Evolutionary conservation across 1,284 basidiomycete species (phyloP).

Genomic region (Boletus calvinii): DNA sequence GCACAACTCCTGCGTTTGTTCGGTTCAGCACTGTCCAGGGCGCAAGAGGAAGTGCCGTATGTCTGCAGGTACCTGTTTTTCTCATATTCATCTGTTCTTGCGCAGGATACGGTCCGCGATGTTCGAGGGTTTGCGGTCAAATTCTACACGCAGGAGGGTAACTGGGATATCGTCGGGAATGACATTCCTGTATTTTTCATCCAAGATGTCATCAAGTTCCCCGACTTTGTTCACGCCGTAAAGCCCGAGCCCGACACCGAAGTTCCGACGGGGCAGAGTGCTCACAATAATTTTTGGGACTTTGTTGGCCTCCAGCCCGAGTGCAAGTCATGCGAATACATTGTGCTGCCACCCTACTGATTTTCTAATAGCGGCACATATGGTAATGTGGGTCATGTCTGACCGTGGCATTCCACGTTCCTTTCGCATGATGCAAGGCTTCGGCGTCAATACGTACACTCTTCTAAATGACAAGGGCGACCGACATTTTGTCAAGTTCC

Average conservation of each 20-base stretch:
- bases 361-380: slow-evolving; percentile 56
- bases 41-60: slow-evolving; percentile 66
- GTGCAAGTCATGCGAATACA: slow-evolving; percentile 37
- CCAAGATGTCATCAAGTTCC: slow-evolving; percentile 81
- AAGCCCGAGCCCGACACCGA: slow-evolving; percentile 82
- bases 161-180: slow-evolving; percentile 83
- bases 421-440: slow-evolving; percentile 85
- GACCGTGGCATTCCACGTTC: slow-evolving; percentile 81
- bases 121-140: slow-evolving; percentile 82
- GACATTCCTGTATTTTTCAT: slow-evolving; percentile 85
- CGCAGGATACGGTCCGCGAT: slow-evolving; percentile 75
- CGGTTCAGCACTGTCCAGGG: slow-evolving; percentile 85
- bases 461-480: slow-evolving; percentile 66
- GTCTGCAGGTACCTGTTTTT: slow-evolving; percentile 2
- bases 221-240: slow-evolving; percentile 78
- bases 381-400: slow-evolving; percentile 83
- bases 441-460: slow-evolving; percentile 81
- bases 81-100: background rate
- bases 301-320: slow-evolving; percentile 66
- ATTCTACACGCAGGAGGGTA: slow-evolving; percentile 78
- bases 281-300: slow-evolving; percentile 88
- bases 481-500: slow-evolving; percentile 82
- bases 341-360: slow-evolving; percentile 11
- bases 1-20: slow-evolving; percentile 72
- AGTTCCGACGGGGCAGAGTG: slow-evolving; percentile 59